A percentile compares a stretch with the other conserved stretches of the same genome.
These are phyloP conservation scores for Rhodotorula mucilaginosa DNA, from an alignment of 1,284 basidiomycete genomes.

Conservation along the genomic window DNA sequence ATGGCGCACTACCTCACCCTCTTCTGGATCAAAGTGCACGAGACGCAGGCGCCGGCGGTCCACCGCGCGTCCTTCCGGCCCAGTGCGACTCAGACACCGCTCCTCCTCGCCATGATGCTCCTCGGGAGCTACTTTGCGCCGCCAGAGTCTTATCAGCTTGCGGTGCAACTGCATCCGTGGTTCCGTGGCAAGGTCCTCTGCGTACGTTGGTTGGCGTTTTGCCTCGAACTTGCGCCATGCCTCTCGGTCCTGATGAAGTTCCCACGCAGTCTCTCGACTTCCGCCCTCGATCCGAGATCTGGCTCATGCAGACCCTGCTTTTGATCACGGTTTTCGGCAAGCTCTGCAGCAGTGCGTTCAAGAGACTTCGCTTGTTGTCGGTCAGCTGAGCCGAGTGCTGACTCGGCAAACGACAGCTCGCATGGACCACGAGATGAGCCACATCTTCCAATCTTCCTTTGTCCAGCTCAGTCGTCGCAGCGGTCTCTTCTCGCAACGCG, in stretches of 20 bases:
- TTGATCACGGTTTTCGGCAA: constrained; percentile 37
- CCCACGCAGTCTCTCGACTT: constrained; percentile 32
- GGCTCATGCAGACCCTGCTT: constrained; percentile 38
- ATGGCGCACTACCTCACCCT: constrained; percentile 33
- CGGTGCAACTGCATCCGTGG: constrained; percentile 35
- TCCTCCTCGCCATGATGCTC: constrained; percentile 39
- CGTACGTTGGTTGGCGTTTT: background rate
- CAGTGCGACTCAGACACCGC: constrained; percentile 20
- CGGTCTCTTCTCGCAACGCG: constrained; percentile 37
- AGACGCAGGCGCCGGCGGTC: constrained; percentile 36
- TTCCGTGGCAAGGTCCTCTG: constrained; percentile 42
- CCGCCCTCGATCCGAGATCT: constrained; percentile 39
- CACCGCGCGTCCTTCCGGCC: constrained; percentile 39
- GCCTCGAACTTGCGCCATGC: background rate
- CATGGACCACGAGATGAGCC: constrained; percentile 41
- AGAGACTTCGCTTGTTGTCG: too few relatives aligned
- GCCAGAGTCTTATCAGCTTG: constrained; percentile 33
- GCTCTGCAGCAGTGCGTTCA: constrained; percentile 35
- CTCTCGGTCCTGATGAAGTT: too few relatives aligned
- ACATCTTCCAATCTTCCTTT: constrained; percentile 41
- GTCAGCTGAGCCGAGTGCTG: background rate
- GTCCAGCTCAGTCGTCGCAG: constrained; percentile 33
- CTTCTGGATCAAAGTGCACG: constrained; percentile 40
- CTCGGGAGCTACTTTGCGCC: constrained; percentile 39
- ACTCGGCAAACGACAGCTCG: constrained; percentile 6